Base-by-base conservation (phyloP, 73 alveolate species). In the Paraurostyla sp. region DNA sequence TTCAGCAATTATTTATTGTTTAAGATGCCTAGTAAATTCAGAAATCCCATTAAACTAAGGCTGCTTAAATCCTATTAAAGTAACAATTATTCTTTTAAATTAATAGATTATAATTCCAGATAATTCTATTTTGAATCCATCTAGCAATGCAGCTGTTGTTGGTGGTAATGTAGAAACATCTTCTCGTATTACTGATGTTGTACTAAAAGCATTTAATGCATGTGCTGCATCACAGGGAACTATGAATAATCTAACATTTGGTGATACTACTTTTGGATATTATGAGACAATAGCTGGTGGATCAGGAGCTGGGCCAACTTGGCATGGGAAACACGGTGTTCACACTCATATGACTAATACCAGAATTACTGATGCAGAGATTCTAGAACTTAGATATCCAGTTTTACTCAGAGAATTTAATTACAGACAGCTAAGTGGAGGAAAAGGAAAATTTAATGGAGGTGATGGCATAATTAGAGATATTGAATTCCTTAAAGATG, bases 311-410 rank as follows among this genome's bases (percentile, higher is more conserved):
- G 98, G 98, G 0, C 94, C 95, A 15, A 36, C 81, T 13, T 95
- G 97, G 95, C 29, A 91, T 46, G 99, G 99, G 0, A 91, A 78
- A 71, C 68, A 89, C 60, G 98, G 97, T 22, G 97, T 96, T 32
- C 96, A 96, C 52, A 94, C 96, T 27, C 99, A 96, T 85, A 96
- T 96, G 99, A 96, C 99, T 4, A 96, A 96, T 83, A 96, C 99
- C 0, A 78, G 99, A 52, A 96, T 96, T 52, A 96, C 99, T 35
- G 99, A 96, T 83, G 87, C 94, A 0, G 99, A 96, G 76, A 85
- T 96, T 0, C 59, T 96, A 9, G 99, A 96, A 69, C 36, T 87
- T 0, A 87, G 98, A 71, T 95, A 95, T 49, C 99, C 99, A n/a
- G 98, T 96, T 23, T 9, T 92, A 0, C 62, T 96, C 30, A 63